Evolutionary conservation across 345 rosid species (phyloP).

Genomic region (Carallia pectinifolia): DNA sequence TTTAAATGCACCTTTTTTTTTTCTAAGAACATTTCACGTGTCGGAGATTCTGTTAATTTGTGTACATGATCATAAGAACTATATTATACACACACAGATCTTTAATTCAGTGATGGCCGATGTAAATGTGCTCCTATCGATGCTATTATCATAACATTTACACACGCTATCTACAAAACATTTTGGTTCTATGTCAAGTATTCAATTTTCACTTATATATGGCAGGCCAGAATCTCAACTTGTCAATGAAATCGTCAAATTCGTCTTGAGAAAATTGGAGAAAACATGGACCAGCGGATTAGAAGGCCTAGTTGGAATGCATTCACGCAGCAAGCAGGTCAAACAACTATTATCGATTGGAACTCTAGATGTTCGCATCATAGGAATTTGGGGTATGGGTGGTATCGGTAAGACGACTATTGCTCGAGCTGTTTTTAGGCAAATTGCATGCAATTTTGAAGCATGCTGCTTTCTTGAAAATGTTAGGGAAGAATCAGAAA

Average conservation of each 20-base stretch:
- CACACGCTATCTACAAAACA: too few relatives aligned
- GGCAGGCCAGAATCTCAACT: not conserved
- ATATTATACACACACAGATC: too few relatives aligned
- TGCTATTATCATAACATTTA: too few relatives aligned
- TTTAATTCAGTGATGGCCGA: too few relatives aligned
- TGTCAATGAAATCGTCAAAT: not conserved
- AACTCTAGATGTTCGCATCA: not conserved
- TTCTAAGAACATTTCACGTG: too few relatives aligned
- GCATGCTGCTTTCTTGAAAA: not conserved
- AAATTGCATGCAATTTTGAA: not conserved
- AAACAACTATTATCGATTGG: too few relatives aligned
- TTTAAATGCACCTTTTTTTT: too few relatives aligned
- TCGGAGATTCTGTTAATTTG: too few relatives aligned
- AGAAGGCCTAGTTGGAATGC: not conserved
- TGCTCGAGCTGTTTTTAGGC: not conserved
- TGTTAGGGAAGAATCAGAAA: not conserved
- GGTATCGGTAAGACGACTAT: not conserved
- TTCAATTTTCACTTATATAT: not conserved
- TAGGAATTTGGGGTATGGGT: constrained; percentile 4
- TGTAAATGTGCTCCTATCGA: too few relatives aligned
- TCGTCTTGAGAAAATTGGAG: not conserved
- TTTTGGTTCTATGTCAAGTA: too few relatives aligned
- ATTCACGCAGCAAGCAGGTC: not conserved
- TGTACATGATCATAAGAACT: too few relatives aligned
- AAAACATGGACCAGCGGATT: not conserved